Conservation (phyloP, 352 stramenopile species). For the Plasmopara muralis region DNA sequence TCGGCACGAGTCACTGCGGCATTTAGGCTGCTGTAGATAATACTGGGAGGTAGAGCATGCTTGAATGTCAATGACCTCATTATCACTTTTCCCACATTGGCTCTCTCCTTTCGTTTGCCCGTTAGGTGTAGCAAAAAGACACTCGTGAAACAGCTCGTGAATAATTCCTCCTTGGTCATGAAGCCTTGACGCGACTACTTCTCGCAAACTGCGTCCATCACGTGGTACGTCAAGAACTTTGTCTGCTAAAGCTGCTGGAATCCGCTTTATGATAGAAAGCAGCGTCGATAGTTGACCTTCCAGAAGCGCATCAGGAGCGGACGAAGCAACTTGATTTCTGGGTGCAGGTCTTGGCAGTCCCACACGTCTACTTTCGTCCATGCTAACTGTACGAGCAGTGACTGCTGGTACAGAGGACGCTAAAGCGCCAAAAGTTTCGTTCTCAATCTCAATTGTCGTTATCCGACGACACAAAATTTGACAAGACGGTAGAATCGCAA, state of each 20-base stretch:
- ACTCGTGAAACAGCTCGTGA: constrained; percentile 60
- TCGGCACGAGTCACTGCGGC: constrained; percentile 63
- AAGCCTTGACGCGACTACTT: constrained; percentile 38
- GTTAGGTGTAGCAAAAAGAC: constrained; percentile 56
- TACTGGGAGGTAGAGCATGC: constrained; percentile 49
- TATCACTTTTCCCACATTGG: constrained; percentile 13
- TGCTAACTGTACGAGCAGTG: constrained; percentile 9
- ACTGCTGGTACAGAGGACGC: background rate
- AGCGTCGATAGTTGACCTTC: constrained; percentile 53
- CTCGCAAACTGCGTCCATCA: constrained; percentile 42
- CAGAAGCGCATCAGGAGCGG: constrained; percentile 32
- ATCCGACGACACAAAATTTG: constrained; percentile 44
- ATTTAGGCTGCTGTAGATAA: constrained; percentile 76
- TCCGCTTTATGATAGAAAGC: constrained; percentile 50
- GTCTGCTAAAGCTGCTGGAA: constrained; percentile 44
- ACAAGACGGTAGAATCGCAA: constrained; percentile 41
- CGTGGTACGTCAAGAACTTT: constrained; percentile 32
- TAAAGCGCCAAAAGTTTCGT: constrained; percentile 7
- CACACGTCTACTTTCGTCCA: constrained; percentile 10
- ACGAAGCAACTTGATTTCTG: constrained; percentile 11
- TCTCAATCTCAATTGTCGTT: constrained; percentile 33
- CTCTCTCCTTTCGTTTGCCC: constrained; percentile 17
- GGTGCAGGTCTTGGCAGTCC: constrained; percentile 1
- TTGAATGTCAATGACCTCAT: constrained; percentile 6
- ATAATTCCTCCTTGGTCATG: constrained; percentile 58